A percentile compares a stretch with the other conserved stretches of the same genome.
phyloP scores from a whole-genome alignment of 176 grass and related monocot species.

The Pontederia paniculata region DNA sequence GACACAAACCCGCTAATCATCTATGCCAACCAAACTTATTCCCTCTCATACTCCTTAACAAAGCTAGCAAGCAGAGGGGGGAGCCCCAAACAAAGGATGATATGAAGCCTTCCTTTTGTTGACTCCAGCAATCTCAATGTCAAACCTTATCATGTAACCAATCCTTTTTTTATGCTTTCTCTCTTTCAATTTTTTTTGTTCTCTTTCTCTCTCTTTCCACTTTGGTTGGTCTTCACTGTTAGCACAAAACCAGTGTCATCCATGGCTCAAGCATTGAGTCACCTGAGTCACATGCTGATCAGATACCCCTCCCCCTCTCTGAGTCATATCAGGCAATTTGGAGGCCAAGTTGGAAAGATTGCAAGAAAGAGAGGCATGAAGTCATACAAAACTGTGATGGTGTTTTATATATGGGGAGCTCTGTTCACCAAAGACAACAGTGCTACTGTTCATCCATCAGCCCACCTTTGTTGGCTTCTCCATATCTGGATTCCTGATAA shows the following conservation, averaged over 20 bases:
- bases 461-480: slow-evolving; percentile 14
- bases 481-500: slow-evolving; percentile 6
- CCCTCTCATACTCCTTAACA: background rate
- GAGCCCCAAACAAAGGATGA: background rate
- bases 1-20: too few species aligned
- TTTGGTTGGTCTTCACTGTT: too few species aligned
- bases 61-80: background rate
- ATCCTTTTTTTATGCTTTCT: too few species aligned
- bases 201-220: too few species aligned
- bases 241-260: background rate
- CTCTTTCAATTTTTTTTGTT: too few species aligned
- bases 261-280: background rate
- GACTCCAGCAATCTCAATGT: background rate
- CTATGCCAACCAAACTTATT: too few species aligned
- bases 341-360: background rate
- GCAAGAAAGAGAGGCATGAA: background rate
- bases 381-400: background rate
- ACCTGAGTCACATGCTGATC: slow-evolving; percentile 1
- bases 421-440: background rate
- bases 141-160: slow-evolving; percentile 10
- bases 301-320: background rate
- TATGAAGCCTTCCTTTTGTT: slow-evolving; percentile 1
- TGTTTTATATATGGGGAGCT: background rate
- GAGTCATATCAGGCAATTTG: background rate
- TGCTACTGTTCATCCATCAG: background rate